phyloP scores from a whole-genome alignment of 257 asterid species.

The Leptodermis oblonga region DNA sequence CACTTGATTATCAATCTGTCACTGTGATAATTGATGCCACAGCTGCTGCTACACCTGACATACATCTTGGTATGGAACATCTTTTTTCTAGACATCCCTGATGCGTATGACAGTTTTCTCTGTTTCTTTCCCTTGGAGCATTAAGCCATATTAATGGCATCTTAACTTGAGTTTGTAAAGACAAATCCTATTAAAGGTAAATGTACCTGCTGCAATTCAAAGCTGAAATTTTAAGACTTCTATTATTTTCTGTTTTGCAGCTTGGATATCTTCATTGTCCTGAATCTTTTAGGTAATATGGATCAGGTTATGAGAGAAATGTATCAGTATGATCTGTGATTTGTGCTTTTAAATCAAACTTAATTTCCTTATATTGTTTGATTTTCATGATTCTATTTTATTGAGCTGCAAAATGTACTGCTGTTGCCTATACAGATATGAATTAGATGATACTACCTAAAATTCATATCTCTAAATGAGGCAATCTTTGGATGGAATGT shows the following conservation, averaged over 20 bases:
- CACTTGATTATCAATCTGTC: slow-evolving; percentile 61
- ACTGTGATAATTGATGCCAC: slow-evolving; percentile 74
- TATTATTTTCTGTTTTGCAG: neutral
- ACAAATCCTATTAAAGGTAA: neutral
- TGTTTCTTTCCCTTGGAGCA: neutral
- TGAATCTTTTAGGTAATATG: neutral
- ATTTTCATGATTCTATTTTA: neutral
- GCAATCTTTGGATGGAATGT: neutral
- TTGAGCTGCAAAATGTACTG: neutral
- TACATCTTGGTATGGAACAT: slow-evolving; percentile 53
- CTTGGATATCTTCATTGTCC: neutral
- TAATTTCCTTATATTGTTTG: neutral
- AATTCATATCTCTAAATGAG: neutral
- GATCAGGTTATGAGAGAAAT: neutral
- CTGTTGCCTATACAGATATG: neutral
- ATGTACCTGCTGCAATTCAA: neutral
- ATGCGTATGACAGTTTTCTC: neutral
- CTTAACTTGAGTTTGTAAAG: neutral
- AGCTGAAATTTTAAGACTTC: neutral
- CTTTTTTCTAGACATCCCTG: neutral
- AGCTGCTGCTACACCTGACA: slow-evolving; percentile 80
- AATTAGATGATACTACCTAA: neutral
- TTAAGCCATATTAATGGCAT: neutral
- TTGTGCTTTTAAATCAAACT: neutral
- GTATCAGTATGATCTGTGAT: neutral